Evolutionary conservation across 2,329 filamentous ascomycete species (phyloP), one percentile per base, ranked within the genome.

Genomic region (Aspergillus quadrilineatus): DNA sequence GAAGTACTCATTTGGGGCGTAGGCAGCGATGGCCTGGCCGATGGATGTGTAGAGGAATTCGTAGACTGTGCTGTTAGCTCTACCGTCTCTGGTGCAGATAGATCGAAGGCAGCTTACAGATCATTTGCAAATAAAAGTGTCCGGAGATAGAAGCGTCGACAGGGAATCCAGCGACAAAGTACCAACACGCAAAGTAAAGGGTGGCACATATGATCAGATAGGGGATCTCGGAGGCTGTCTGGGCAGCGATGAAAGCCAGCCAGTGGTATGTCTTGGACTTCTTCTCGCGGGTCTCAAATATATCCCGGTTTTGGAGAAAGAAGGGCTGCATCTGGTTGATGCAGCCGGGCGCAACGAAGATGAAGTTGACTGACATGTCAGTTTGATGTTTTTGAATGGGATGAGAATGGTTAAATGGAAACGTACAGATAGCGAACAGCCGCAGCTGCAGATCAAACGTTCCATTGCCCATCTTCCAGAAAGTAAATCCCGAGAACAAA

Each of bases 181-280:
- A 86, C 81, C 82, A 86, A 63, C 80, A 83, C 43, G 70, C 67
- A 58, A 77, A 81, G 61, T 78, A 80, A 4, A 77, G 59, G 7
- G 77, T 74, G 3, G 73, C 77, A 39, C 77, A 79, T 37, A 79
- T 55, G n/a, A 75, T 68, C 10, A 79, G 67, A 46, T 78, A 78
- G 0, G 78, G 78, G 0, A 81, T 71, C 55, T 81, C 79, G 0
- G 79, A 76, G 5, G 80, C 69, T 6, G 78, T 74, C 1, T 83
- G 73, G 0, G 78, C 82, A 0, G 80, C 82, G 1, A 82, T 80
- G 51, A 86, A 86, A 1, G 83, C 79, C 2, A 82, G 63, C 84
- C 83, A 86, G 14, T 77, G 78, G 66, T 85, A 85, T 69, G 82
- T 85, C 73, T 85, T 85, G 14, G 78, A 80, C 72, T 85, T 85